Percentiles rank a stretch among this genome's conserved stretches.
Evolutionary conservation across 164 flowering plant genomes (phyloP).

Genomic region (Saururus chinensis): DNA sequence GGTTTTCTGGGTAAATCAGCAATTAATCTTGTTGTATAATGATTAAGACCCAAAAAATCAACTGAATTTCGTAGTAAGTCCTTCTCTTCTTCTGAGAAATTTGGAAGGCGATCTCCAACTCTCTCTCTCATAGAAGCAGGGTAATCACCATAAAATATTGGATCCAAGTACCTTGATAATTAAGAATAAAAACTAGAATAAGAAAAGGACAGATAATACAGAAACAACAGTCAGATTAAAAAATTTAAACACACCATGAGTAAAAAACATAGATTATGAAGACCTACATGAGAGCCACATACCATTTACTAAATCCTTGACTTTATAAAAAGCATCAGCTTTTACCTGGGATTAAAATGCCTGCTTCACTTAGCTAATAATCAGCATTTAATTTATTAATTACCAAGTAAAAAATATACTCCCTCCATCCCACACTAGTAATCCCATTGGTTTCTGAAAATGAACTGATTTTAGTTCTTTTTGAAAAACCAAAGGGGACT

Average conservation of each 20-base stretch:
- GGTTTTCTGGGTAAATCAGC: conserved; percentile 25
- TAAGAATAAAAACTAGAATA: not conserved
- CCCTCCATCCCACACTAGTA: too few species aligned
- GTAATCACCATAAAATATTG: conserved; percentile 74
- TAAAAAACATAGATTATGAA: too few species aligned
- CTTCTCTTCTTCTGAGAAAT: conserved; percentile 54
- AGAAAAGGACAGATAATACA: not conserved
- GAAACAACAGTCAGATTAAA: not conserved
- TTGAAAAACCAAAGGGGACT: too few species aligned
- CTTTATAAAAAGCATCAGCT: too few species aligned
- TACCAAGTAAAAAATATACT: too few species aligned
- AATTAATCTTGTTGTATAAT: conserved; percentile 75
- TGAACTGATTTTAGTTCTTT: too few species aligned
- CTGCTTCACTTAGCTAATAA: too few species aligned
- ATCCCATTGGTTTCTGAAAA: too few species aligned
- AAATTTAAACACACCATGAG: not conserved
- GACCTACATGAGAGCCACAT: too few species aligned
- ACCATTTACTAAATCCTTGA: too few species aligned
- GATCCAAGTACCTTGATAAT: conserved; percentile 58
- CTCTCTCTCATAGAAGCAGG: conserved; percentile 67
- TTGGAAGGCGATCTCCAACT: conserved; percentile 68
- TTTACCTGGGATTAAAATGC: too few species aligned
- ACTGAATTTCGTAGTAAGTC: conserved; percentile 39
- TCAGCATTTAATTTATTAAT: too few species aligned
- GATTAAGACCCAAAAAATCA: conserved; percentile 86